These are phyloP conservation scores for Hypoxylon lienhwacheense DNA, from an alignment of 495 filamentous ascomycete genomes.

Conservation along the genomic window DNA sequence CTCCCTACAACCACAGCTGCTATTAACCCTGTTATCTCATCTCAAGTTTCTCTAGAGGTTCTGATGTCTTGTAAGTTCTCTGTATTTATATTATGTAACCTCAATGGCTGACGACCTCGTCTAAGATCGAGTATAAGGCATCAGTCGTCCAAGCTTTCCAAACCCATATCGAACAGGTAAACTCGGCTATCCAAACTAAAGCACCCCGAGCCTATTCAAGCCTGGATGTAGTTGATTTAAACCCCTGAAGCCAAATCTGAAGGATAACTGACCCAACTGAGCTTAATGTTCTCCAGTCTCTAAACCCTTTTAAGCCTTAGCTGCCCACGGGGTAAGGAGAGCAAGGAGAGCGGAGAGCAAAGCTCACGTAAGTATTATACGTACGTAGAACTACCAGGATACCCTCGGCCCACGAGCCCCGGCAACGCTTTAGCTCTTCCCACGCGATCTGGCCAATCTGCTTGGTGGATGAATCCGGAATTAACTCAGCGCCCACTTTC, in stretches of 20 bases:
- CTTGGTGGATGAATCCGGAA: slow-evolving; percentile 37
- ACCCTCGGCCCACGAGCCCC: slow-evolving; percentile 16
- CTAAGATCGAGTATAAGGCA: not conserved
- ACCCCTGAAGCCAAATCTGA: slow-evolving; percentile 18
- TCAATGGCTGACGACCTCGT: not conserved
- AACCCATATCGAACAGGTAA: not conserved
- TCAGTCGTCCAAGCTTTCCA: not conserved
- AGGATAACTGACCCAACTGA: slow-evolving; percentile 20
- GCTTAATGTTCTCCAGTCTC: slow-evolving; percentile 26
- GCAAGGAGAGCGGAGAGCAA: slow-evolving; percentile 2
- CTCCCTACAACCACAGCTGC: slow-evolving; percentile 21
- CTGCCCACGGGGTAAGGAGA: slow-evolving; percentile 29
- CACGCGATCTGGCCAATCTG: slow-evolving; percentile 15
- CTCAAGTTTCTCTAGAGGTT: slow-evolving; percentile 8
- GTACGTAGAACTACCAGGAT: slow-evolving; percentile 7
- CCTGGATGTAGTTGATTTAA: not conserved
- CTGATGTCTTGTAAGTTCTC: not conserved
- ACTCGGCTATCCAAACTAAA: not conserved
- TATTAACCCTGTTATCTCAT: slow-evolving; percentile 20
- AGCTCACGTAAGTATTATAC: no score
- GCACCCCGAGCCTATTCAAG: not conserved
- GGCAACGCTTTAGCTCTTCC: slow-evolving; percentile 12
- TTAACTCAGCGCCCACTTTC: slow-evolving; percentile 18
- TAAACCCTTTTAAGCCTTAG: slow-evolving; percentile 15
- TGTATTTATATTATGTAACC: not conserved